Conservation (phyloP, 140 eudicot species). For the Erigeron philadelphicus region DNA sequence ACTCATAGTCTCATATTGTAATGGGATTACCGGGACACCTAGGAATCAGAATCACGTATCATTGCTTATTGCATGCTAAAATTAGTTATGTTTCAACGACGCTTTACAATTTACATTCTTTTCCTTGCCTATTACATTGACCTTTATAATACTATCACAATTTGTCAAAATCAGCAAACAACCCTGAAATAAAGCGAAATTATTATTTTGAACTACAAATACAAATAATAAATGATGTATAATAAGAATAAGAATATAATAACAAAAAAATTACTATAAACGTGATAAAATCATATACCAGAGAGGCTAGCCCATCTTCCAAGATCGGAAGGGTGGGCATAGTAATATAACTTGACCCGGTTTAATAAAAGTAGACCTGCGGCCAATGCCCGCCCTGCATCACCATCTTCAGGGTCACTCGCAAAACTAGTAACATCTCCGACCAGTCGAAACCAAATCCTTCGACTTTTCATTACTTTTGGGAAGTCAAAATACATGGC, state of each 20-base stretch:
- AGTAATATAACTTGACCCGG: slow-evolving; percentile 66
- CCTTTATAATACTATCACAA: slow-evolving; percentile 16
- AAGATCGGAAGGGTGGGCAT: slow-evolving; percentile 70
- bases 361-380: slow-evolving; percentile 61
- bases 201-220: slow-evolving; percentile 33
- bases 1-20: too few species aligned
- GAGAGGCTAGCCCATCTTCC: slow-evolving; percentile 97
- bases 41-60: neutral
- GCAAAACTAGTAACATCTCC: slow-evolving; percentile 73
- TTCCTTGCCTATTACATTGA: neutral
- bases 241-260: too few species aligned
- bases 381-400: slow-evolving; percentile 50
- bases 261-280: neutral
- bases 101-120: slow-evolving; percentile 11
- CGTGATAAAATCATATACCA: slow-evolving; percentile 36
- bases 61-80: too few species aligned
- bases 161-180: slow-evolving; percentile 22
- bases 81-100: neutral
- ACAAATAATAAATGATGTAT: neutral
- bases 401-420: slow-evolving; percentile 78
- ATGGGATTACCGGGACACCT: neutral
- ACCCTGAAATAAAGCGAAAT: slow-evolving; percentile 29
- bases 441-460: slow-evolving; percentile 54
- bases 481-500: slow-evolving; percentile 90
- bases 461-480: slow-evolving; percentile 43